Base-by-base conservation (phyloP, 805 yeast genomes). In the Pichia occidentalis region DNA sequence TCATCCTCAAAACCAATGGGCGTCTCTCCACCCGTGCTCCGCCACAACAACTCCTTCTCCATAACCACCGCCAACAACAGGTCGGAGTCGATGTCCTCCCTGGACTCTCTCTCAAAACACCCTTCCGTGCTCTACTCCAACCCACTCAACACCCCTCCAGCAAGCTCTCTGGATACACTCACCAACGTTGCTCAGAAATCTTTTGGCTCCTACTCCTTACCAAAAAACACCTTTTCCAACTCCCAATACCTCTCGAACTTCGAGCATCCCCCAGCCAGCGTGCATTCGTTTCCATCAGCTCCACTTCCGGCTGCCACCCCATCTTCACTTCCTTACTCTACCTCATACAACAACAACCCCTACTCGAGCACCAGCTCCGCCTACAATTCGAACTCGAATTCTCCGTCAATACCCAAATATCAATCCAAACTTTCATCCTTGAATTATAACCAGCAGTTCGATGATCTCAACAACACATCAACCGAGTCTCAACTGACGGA, bases 51-150 rank as follows among this genome's bases (percentile, higher is more conserved):
- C 14, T 25, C 8, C 9, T 24, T 13, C 32, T 36, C 43, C 53
- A 17, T 54, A 53, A 25, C 33, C 47, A 11, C 35, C 51, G n/a
- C 51, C 55, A 5, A 45, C 51, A 44, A 46, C 50, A 13, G 48
- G 36, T 28, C 44, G 12, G 33, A 42, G 25, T 28, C 49, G 3
- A 12, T 50, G 5, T 47, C 52, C 2, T 44, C 51, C 1, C 13
- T 39, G 4, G 43, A 39, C n/a, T 28, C 34, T 12, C 17, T 19
- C 13, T n/a, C 37, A 32, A 32, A 13, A 11, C 14, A 13, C 23
- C 5, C 23, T 17, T 8, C 19, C 8, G 2, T 21, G 13, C 5
- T 18, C 23, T 23, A 23, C 20, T 30, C 34, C 16, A 13, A 30
- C 13, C 31, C 27, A 4, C n/a, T 5, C 33, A 11, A 16, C 36